Conservation (phyloP, 257 asterid genomes). For the Forsythia viridissima region DNA sequence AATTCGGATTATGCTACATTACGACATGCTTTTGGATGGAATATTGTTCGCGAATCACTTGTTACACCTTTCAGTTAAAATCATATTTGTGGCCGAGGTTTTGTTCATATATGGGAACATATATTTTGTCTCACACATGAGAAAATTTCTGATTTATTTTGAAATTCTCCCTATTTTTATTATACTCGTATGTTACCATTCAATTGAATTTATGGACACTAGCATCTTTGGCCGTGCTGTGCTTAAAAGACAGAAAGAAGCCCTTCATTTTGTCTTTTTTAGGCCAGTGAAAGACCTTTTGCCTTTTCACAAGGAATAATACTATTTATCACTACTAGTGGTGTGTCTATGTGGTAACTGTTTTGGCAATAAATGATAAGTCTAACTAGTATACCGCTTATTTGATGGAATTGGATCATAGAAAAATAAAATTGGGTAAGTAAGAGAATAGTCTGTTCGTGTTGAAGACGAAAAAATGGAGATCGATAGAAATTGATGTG, state of each 20-base stretch:
- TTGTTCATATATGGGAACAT: constrained; percentile 12
- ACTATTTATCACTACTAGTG: no score
- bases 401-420: no score
- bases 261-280: no score
- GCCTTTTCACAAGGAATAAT: background rate
- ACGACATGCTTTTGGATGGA: constrained; percentile 18
- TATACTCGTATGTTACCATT: background rate
- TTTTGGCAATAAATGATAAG: no score
- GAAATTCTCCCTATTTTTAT: background rate
- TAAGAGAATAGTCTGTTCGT: no score
- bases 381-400: no score
- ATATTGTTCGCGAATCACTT: constrained; percentile 3
- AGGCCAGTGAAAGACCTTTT: background rate
- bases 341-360: no score
- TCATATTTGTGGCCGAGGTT: constrained; percentile 20
- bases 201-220: background rate
- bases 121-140: background rate
- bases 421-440: no score
- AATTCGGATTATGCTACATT: background rate
- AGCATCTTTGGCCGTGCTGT: background rate
- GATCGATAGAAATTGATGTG: no score
- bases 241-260: background rate
- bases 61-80: constrained; percentile 15
- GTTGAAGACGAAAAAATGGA: no score
- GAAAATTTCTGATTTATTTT: background rate